Base-by-base conservation (phyloP, 805 yeast species). In the Barnettozyma salicaria region DNA sequence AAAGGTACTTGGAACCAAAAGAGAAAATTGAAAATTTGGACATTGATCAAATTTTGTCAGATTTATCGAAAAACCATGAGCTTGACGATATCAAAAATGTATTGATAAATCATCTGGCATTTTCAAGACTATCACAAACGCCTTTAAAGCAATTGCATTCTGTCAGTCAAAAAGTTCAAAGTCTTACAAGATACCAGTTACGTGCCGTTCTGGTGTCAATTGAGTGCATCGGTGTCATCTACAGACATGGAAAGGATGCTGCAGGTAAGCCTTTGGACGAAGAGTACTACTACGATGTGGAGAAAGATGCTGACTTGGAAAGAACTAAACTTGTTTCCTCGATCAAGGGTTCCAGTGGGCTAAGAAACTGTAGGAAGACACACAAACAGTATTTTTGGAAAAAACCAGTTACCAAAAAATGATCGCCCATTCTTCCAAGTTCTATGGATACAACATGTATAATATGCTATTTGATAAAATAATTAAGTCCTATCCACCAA, bases 261-360 rank as follows among this genome's bases (percentile, higher is more conserved):
- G 94, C 96, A 3, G 98, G 97, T 9, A 87, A 88, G 58, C 85
- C 84, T 4, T 67, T 92, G 44, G 97, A 90, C 48, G 95, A 87
- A 57, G 97, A 92, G 57, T 92, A 86, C 55, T 92, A 88, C 59
- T 92, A 92, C 55, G 77, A 80, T 40, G 78, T 88, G 4, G 97
- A 88, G 48, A 72, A 78, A 31, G 98, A 92, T 59, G 56, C 61
- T 25, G 95, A 90, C 53, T 52, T 55, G 19, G 77, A 77, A 32
- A 78, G 98, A 55, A 78, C 76, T 27, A 60, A 60, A 32, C 62
- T 88, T 45, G 95, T 89, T 6, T 72, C 76, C 34, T 79, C 83
- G 30, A 64, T 87, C 37, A 83, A 86, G 55, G 97, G 97, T 9
- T 72, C 74, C 1, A 74, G 82, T 4, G 86, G 90, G 1, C 67